Evolutionary conservation across 1,284 basidiomycete genomes (phyloP), one percentile per base, ranked within the genome.

Genomic region (Cerioporus squamosus): DNA sequence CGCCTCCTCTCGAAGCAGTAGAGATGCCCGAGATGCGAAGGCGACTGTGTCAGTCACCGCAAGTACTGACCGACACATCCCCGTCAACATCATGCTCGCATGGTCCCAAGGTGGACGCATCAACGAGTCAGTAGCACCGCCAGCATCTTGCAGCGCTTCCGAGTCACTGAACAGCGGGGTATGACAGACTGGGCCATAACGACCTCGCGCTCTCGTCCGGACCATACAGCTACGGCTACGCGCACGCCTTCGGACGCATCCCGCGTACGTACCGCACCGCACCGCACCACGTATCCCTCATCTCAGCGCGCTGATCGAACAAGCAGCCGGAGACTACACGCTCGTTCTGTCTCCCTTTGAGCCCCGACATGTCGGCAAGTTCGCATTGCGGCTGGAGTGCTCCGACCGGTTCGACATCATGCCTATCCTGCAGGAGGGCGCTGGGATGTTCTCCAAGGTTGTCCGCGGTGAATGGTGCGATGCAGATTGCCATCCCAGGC

Each of bases 351-450:
- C 95, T 0, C 81, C 93, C 0, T 97, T 95, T 69, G 89, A 92
- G 62, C 86, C 93, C 1, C 81, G 80, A 6, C 82, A 88, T 59
- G 75, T 79, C 3, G 93, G 91, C 2, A 64, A 79, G 15, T 97
- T 87, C 72, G 78, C 77, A 0, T 72, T 97, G 22, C 76, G 76
- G 20, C 73, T 93, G 3, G 85, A 91, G 52, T 86, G 87, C 46
- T 81, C 86, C 0, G 68, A 76, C 20, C 81, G 83, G n/a, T 81
- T 90, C 52, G 84, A 88, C 43, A 74, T 95, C 56, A 87, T 85
- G 61, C 77, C 88, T 1, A 96, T 98, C 63, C 89, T 91, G 0
- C 86, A 88, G 55, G 95, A 98, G 74, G 95, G 94, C 0, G 93
- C 94, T 0, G 95, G 95, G 1, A 94, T 97, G 94, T 97, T 90